Evolutionary conservation across 768 basidiomycete species (phyloP).

Genomic region (Boletus bicolor): DNA sequence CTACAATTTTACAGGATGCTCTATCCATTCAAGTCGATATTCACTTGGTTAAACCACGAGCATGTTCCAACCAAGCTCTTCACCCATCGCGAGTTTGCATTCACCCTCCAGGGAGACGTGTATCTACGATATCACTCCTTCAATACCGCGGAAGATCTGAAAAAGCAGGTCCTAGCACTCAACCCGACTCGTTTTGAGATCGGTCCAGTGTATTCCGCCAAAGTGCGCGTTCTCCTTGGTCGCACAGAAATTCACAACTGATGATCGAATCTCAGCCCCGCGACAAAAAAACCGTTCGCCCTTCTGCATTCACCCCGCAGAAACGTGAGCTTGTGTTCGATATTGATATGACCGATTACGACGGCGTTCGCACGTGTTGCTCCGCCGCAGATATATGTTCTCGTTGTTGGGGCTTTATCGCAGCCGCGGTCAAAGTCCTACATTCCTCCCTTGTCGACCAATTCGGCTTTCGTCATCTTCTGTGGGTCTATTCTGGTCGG

Average conservation of each 20-base stretch:
- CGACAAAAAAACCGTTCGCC: conserved; percentile 80
- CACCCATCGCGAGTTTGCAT: conserved; percentile 93
- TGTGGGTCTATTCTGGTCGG: conserved; percentile 99
- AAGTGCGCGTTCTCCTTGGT: conserved; percentile 50
- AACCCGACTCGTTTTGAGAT: conserved; percentile 97
- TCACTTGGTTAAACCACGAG: conserved; percentile 92
- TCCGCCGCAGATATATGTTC: conserved; percentile 86
- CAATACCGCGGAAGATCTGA: conserved; percentile 79
- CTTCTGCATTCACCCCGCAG: conserved; percentile 65
- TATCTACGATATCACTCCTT: conserved; percentile 97
- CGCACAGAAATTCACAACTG: not conserved
- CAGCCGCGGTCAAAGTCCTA: conserved; percentile 85
- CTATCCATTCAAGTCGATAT: conserved; percentile 94
- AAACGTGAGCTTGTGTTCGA: conserved; percentile 96
- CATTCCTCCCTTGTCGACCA: conserved; percentile 78
- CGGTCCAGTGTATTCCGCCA: conserved; percentile 86
- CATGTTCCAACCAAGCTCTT: conserved; percentile 76
- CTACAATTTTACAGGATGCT: conserved; percentile 81
- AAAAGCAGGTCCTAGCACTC: conserved; percentile 78
- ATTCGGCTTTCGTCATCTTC: conserved; percentile 84
- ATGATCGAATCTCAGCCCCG: conserved; percentile 54
- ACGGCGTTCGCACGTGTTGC: conserved; percentile 92
- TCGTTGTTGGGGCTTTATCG: conserved; percentile 93
- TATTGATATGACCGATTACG: conserved; percentile 99
- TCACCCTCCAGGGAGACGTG: conserved; percentile 85